Base-by-base conservation (phyloP, 2,329 filamentous ascomycete species). In the Aspergillus caelatus region DNA sequence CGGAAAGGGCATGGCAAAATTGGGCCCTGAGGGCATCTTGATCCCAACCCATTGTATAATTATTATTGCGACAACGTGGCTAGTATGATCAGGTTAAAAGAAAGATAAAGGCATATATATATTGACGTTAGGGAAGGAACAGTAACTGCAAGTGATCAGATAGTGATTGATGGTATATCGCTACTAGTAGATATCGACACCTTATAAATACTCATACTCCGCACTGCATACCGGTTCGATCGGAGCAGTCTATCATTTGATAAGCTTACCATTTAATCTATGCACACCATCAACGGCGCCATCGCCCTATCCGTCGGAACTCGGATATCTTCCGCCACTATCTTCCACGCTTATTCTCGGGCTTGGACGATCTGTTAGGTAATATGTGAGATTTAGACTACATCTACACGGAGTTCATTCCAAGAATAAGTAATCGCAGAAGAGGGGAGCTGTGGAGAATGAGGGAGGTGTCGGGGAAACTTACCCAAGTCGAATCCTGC, bases 1-100 rank as follows among this genome's bases (percentile, higher is more conserved):
- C 72, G 8, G 75, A 78, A 60, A 77, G 71, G 3, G 73, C 72
- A 58, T 70, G 64, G 30, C 72, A 70, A 55, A 77, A 77, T 14
- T 60, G 69, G 12, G 74, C 71, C 11, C 75, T 71, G 2, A 76
- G 70, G 30, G 32, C 54, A 57, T 75, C 66, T 57, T 68, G 67
- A 30, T 70, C 58, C 67, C 65, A 72, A 5, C 58, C 55, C 68
- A 68, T 72, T 12, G 12, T 36, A 16, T n/a, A 19, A 3, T 36
- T 19, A 14, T 23, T 34, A 36, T 2, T 53, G 21, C 1, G 30
- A 53, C 21, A 32, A 32, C 23, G 26, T 9, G 23, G 30, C n/a
- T n/a, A n/a, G 7, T 48, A 28, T 16, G n/a, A 16, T 28, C 23
- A 26, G 28, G 14, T 3, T 9, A 28, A 28, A 1, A 16, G 26